Conservation (phyloP, 495 filamentous ascomycete species). For the Daldinia loculata region DNA sequence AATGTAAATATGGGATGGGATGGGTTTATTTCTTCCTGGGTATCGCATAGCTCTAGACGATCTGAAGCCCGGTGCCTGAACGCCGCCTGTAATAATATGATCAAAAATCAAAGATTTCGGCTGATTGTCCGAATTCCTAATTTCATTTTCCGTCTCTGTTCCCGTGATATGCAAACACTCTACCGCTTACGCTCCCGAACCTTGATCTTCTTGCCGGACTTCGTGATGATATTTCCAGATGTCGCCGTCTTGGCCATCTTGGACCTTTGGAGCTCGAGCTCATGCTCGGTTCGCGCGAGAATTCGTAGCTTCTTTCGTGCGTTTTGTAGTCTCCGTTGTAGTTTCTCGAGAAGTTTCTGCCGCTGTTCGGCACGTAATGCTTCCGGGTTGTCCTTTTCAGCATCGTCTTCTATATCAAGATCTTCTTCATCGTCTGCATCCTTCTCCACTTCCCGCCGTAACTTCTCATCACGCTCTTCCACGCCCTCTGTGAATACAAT, state of each 20-base stretch:
- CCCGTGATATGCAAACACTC: constrained; percentile 31
- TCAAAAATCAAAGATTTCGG: constrained; percentile 28
- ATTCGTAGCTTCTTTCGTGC: constrained; percentile 75
- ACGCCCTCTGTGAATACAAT: constrained; percentile 53
- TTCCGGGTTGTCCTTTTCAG: constrained; percentile 59
- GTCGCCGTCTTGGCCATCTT: constrained; percentile 75
- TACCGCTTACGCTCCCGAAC: constrained; percentile 81
- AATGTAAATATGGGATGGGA: constrained; percentile 29
- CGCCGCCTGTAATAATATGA: constrained; percentile 38
- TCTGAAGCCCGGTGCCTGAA: constrained; percentile 34
- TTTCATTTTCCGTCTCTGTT: not conserved
- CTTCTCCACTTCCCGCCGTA: constrained; percentile 12
- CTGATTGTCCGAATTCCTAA: constrained; percentile 11
- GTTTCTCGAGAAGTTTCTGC: constrained; percentile 55
- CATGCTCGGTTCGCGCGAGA: constrained; percentile 74
- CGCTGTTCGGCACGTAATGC: constrained; percentile 56
- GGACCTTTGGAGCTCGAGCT: constrained; percentile 71
- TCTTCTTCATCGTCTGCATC: constrained; percentile 8
- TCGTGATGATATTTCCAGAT: constrained; percentile 76
- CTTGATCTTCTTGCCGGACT: constrained; percentile 84
- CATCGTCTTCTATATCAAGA: constrained; percentile 3
- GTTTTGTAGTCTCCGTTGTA: constrained; percentile 63
- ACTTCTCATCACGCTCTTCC: constrained; percentile 24
- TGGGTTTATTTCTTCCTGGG: constrained; percentile 31
- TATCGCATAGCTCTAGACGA: constrained; percentile 44